A percentile compares a stretch with the other conserved stretches of the same genome.
phyloP scores from a whole-genome alignment of 2,329 filamentous ascomycete species.

The Arachnopeziza araneosa region DNA sequence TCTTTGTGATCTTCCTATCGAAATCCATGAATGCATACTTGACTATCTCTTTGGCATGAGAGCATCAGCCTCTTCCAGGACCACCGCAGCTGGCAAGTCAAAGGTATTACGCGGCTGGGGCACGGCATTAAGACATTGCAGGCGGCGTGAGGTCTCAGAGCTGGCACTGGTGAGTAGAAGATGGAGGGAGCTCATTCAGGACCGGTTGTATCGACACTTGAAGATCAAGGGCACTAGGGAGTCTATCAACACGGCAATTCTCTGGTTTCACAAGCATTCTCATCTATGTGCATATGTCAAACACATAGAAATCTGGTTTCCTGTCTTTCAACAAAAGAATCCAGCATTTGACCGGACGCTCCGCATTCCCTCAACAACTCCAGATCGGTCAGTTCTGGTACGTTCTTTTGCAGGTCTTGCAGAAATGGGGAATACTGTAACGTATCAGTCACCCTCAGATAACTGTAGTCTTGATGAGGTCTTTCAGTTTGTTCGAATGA shows the following conservation, averaged over 20 bases:
- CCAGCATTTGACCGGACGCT: constrained; percentile 22
- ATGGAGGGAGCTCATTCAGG: constrained; percentile 66
- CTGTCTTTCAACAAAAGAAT: constrained; percentile 50
- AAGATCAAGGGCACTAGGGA: constrained; percentile 66
- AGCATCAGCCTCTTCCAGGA: constrained; percentile 55
- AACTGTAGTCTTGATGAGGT: constrained; percentile 68
- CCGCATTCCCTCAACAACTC: constrained; percentile 22
- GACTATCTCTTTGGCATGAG: constrained; percentile 67
- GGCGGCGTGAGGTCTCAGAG: constrained; percentile 61
- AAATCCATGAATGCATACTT: constrained; percentile 67
- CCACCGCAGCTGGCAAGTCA: constrained; percentile 46
- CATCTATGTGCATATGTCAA: constrained; percentile 61
- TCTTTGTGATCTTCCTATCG: constrained; percentile 50
- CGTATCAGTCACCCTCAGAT: constrained; percentile 54
- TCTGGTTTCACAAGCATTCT: constrained; percentile 53
- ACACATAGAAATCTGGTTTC: constrained; percentile 74
- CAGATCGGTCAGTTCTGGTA: constrained; percentile 22
- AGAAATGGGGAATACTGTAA: constrained; percentile 43
- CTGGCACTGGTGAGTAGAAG: constrained; percentile 55
- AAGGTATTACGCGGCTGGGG: constrained; percentile 54
- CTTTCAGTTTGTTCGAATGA: constrained; percentile 55
- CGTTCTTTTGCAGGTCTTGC: constrained; percentile 33
- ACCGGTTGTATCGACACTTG: constrained; percentile 68
- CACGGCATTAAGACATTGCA: constrained; percentile 59
- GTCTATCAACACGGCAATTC: constrained; percentile 53